Conservation (phyloP, 176 grass and related monocot genomes). For the Paspalum vaginatum region DNA sequence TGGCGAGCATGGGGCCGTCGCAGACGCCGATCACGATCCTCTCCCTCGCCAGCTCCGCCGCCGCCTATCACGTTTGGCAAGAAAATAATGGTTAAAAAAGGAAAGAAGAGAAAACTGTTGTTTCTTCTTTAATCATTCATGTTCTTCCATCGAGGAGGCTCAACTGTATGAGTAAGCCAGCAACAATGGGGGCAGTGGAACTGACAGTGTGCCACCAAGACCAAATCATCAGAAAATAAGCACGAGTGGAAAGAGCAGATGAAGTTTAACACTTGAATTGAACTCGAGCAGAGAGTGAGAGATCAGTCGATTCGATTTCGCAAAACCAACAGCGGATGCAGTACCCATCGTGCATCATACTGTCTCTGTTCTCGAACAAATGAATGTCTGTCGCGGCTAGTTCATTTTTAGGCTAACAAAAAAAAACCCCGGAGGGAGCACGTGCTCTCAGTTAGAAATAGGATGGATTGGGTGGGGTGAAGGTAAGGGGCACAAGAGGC, state of each 20-base stretch:
- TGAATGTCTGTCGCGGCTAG: too few species aligned
- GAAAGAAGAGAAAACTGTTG: not conserved
- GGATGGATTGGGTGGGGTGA: not conserved
- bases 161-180: not conserved
- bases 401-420: too few species aligned
- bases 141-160: not conserved
- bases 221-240: not conserved
- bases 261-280: too few species aligned
- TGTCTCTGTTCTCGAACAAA: too few species aligned
- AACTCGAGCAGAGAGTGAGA: not conserved
- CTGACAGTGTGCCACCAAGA: not conserved
- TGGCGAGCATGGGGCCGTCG: slow-evolving; percentile 91
- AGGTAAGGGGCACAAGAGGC: not conserved
- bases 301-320: not conserved
- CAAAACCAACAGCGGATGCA: not conserved
- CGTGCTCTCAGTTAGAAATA: too few species aligned
- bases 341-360: too few species aligned
- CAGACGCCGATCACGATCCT: slow-evolving; percentile 83
- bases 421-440: too few species aligned
- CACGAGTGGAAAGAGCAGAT: not conserved
- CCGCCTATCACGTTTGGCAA: slow-evolving; percentile 46
- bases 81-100: not conserved
- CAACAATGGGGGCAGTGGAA: not conserved
- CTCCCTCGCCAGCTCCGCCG: slow-evolving; percentile 69
- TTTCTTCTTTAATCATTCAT: not conserved